phyloP scores from a whole-genome alignment of 805 yeast species.

The Suhomyces sp. region DNA sequence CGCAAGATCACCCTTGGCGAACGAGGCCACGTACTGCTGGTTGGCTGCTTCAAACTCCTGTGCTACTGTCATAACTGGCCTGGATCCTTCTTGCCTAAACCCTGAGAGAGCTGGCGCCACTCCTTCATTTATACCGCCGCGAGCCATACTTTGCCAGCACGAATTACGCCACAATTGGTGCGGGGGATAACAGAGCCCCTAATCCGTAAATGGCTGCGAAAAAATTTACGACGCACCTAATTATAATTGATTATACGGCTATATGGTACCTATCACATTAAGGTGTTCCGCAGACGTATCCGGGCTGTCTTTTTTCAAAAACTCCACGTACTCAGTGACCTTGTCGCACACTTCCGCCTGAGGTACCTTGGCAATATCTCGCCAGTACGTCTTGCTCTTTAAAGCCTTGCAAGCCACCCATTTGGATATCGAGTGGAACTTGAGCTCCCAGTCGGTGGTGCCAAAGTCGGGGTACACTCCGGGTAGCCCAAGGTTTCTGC shows the following conservation, averaged over 20 bases:
- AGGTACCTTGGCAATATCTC: slow-evolving; percentile 9
- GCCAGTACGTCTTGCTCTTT: slow-evolving; percentile 22
- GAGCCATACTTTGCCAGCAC: background rate
- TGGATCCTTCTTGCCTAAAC: no score
- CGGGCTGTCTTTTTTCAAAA: slow-evolving; percentile 18
- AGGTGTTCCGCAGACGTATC: slow-evolving; percentile 8
- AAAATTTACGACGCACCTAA: background rate
- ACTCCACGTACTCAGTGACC: slow-evolving; percentile 19
- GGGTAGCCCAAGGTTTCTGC: slow-evolving; percentile 23
- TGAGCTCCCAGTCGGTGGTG: slow-evolving; percentile 32
- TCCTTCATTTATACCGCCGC: background rate
- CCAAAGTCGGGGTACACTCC: slow-evolving; percentile 16
- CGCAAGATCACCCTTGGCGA: slow-evolving; percentile 30
- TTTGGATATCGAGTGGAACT: slow-evolving; percentile 29
- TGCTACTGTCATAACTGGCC: slow-evolving; percentile 8
- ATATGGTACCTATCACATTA: background rate
- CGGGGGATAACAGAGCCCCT: background rate
- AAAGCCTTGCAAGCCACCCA: slow-evolving; percentile 31
- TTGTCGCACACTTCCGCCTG: slow-evolving; percentile 18
- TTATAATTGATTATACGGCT: background rate
- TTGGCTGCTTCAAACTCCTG: slow-evolving; percentile 15
- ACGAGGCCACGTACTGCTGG: slow-evolving; percentile 16
- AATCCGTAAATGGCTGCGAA: background rate
- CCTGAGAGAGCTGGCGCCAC: background rate
- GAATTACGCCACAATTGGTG: background rate